Evolutionary conservation across 345 rosid genomes (phyloP).

Genomic region (Nephelium lappaceum): DNA sequence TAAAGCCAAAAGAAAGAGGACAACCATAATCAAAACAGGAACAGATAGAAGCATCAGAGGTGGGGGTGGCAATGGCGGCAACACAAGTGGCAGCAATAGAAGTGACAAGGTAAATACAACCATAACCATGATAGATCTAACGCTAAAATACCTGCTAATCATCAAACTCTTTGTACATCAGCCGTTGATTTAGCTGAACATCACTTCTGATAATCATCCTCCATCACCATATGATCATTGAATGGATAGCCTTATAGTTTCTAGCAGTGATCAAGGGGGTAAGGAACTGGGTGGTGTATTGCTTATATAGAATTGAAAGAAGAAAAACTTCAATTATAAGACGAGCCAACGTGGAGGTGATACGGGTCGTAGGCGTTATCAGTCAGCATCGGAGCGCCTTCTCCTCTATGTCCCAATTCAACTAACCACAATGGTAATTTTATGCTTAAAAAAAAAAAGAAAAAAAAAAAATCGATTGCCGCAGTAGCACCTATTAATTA

Average conservation of each 20-base stretch:
- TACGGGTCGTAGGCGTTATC: neutral
- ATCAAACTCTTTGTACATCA: neutral
- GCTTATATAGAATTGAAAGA: neutral
- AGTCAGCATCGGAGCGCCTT: neutral
- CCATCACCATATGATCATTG: neutral
- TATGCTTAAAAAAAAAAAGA: no score
- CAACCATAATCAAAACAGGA: conserved; percentile 38
- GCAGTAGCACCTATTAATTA: no score
- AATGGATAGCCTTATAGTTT: neutral
- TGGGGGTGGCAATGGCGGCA: conserved; percentile 45
- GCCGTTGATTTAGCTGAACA: neutral
- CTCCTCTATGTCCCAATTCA: conserved; percentile 6
- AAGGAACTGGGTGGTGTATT: neutral
- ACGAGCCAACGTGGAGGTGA: neutral
- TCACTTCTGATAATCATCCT: neutral
- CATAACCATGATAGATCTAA: conserved; percentile 24
- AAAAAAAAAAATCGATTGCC: no score
- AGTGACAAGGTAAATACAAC: conserved; percentile 26
- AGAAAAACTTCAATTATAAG: neutral
- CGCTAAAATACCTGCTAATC: conserved; percentile 11
- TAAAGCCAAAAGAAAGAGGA: conserved; percentile 33
- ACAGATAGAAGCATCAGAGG: conserved; percentile 33
- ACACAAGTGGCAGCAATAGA: conserved; percentile 34
- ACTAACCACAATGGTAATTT: neutral
- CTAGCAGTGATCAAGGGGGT: neutral